A percentile compares a stretch with the other conserved stretches of the same genome.
Evolutionary conservation across 768 basidiomycete genomes (phyloP).

Genomic region (Termitomyces sp.): DNA sequence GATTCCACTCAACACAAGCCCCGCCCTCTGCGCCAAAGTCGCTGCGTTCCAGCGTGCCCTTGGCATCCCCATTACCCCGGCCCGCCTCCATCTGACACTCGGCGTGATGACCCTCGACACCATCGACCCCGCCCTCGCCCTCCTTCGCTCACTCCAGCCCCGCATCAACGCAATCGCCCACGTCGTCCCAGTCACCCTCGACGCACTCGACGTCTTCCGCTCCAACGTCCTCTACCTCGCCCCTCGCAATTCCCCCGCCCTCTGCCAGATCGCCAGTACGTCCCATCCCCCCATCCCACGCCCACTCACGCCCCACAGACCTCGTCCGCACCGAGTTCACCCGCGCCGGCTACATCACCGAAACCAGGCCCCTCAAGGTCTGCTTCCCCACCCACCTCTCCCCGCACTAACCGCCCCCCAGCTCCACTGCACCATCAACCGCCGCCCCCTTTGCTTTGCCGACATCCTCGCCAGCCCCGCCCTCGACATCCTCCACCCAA

Average conservation of each 20-base stretch:
- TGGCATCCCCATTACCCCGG: constrained; percentile 43
- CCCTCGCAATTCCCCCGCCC: constrained; percentile 29
- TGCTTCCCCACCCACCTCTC: not conserved
- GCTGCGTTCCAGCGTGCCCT: not conserved
- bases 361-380: constrained; percentile 48
- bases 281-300: too few species aligned
- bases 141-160: constrained; percentile 36
- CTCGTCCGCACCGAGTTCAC: constrained; percentile 34
- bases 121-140: constrained; percentile 32
- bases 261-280: constrained; percentile 27
- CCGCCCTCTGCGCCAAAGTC: not conserved
- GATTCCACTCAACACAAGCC: too few species aligned
- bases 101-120: constrained; percentile 64
- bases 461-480: constrained; percentile 7
- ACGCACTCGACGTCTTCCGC: constrained; percentile 42
- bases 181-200: constrained; percentile 38
- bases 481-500: not conserved
- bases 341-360: constrained; percentile 36
- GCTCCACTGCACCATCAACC: constrained; percentile 16
- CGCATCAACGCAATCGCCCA: constrained; percentile 35
- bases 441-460: constrained; percentile 15
- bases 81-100: constrained; percentile 66
- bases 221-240: constrained; percentile 50
- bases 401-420: not conserved
- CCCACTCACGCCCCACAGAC: constrained; percentile 22